phyloP scores from a whole-genome alignment of 148 eudicot species.

The Amaranthus cruentus region DNA sequence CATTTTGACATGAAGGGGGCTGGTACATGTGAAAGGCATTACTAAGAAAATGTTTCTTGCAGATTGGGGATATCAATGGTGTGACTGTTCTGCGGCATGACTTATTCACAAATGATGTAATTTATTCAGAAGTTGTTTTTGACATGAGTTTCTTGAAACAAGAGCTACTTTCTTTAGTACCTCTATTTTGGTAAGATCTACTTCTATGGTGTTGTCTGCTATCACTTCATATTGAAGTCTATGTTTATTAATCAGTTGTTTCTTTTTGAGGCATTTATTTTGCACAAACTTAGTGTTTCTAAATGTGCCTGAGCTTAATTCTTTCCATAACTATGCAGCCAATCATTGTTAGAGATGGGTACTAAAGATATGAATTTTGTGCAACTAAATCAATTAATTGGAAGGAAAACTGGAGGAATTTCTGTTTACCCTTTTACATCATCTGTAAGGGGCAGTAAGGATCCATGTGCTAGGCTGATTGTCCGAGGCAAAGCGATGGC shows the following conservation, averaged over 20 bases:
- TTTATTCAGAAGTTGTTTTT: conserved; percentile 86
- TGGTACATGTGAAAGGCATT: conserved; percentile 1
- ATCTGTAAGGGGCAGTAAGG: conserved; percentile 61
- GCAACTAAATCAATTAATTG: conserved; percentile 88
- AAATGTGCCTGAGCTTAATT: neutral
- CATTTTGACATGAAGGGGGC: neutral
- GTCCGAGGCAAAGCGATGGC: conserved; percentile 99
- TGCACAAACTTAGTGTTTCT: neutral
- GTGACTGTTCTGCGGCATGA: conserved; percentile 84
- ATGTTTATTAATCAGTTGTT: neutral
- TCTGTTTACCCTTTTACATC: conserved; percentile 91
- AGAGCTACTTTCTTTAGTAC: conserved; percentile 88
- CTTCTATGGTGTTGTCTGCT: neutral
- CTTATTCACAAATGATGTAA: conserved; percentile 90
- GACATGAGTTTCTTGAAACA: conserved; percentile 81
- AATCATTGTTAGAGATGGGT: conserved; percentile 98
- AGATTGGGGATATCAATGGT: conserved; percentile 84
- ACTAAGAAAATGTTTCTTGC: conserved; percentile 20
- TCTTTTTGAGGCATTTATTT: neutral
- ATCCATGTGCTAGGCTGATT: conserved; percentile 68
- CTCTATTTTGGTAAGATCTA: conserved; percentile 82
- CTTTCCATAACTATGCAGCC: conserved; percentile 36
- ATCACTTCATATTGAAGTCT: neutral
- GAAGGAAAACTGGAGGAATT: conserved; percentile 98
- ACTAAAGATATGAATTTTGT: conserved; percentile 95